These are phyloP conservation scores for Umbellularia californica DNA, from an alignment of 164 flowering plant species.

Conservation along the genomic window DNA sequence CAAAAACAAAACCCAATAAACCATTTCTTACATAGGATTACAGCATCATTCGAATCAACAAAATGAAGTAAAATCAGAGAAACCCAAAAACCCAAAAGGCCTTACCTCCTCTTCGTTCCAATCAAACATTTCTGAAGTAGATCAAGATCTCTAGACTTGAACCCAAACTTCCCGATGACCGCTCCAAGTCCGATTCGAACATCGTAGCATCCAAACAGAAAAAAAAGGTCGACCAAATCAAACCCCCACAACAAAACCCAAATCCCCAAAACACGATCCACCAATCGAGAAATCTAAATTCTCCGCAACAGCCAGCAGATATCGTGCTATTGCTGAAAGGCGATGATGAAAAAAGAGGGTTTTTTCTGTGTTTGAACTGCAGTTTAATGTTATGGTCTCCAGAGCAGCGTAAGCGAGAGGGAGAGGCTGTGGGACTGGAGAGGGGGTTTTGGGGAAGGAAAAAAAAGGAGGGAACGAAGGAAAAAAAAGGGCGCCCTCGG, in stretches of 20 bases:
- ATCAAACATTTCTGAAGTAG: slow-evolving; percentile 58
- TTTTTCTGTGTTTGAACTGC: not conserved
- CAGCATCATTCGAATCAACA: too few species aligned
- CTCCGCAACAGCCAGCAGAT: too few species aligned
- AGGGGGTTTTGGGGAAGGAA: not conserved
- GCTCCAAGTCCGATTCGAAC: slow-evolving; percentile 15
- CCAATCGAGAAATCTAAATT: not conserved
- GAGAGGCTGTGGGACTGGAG: not conserved
- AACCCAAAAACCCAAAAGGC: not conserved
- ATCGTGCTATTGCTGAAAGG: not conserved
- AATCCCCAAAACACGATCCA: not conserved
- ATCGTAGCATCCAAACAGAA: slow-evolving; percentile 25
- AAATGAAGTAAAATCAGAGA: not conserved
- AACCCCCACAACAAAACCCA: slow-evolving; percentile 2
- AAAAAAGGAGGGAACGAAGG: too few species aligned
- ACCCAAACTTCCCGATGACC: slow-evolving; percentile 14
- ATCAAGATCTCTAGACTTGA: slow-evolving; percentile 16
- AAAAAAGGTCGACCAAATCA: not conserved
- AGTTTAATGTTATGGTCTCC: not conserved
- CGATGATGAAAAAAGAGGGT: not conserved
- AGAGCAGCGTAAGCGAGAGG: not conserved
- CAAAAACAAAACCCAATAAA: too few species aligned
- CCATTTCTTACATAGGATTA: too few species aligned
- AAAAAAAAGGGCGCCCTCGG: too few species aligned
- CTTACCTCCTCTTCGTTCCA: slow-evolving; percentile 83